These are phyloP conservation scores for Diaporthe citrichinensis DNA, from an alignment of 2,329 filamentous ascomycete species.

Conservation along the genomic window DNA sequence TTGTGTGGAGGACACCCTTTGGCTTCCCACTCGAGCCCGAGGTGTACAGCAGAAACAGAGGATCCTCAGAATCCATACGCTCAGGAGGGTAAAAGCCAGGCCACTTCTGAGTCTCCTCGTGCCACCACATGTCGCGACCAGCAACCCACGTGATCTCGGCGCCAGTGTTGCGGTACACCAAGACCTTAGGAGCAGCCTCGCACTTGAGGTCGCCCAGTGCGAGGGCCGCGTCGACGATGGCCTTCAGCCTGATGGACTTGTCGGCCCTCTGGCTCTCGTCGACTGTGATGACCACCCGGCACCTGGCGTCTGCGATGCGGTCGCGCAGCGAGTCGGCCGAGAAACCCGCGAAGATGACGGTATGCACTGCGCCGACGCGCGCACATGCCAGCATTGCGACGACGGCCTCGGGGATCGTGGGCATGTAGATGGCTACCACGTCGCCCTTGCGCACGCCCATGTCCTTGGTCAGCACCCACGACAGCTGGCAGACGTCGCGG, in stretches of 20 bases:
- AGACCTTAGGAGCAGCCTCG: conserved; percentile 86
- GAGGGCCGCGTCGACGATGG: conserved; percentile 97
- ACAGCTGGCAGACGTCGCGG: conserved; percentile 89
- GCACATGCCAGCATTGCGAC: conserved; percentile 91
- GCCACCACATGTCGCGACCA: conserved; percentile 96
- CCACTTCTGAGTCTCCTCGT: conserved; percentile 98
- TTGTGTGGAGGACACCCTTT: conserved; percentile 99
- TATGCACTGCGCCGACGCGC: conserved; percentile 96
- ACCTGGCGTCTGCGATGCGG: conserved; percentile 90
- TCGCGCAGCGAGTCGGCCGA: conserved; percentile 96
- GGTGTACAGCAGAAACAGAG: conserved; percentile 97
- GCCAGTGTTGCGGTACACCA: conserved; percentile 96
- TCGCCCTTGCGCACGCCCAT: conserved; percentile 98
- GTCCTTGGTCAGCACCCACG: conserved; percentile 85
- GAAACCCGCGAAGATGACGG: conserved; percentile 97
- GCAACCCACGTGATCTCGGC: conserved; percentile 91
- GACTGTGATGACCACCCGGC: conserved; percentile 94
- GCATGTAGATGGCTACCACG: conserved; percentile 95
- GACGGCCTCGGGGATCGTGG: conserved; percentile 98
- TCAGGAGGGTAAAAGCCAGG: conserved; percentile 92
- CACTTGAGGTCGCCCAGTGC: conserved; percentile 82
- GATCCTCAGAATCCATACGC: conserved; percentile 92
- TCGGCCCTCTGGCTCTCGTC: conserved; percentile 98
- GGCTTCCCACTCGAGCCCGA: conserved; percentile 98
- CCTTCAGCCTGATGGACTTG: conserved; percentile 97